These are phyloP conservation scores for Blumeria graminis DNA, from an alignment of 2,329 filamentous ascomycete genomes.

Conservation along the genomic window DNA sequence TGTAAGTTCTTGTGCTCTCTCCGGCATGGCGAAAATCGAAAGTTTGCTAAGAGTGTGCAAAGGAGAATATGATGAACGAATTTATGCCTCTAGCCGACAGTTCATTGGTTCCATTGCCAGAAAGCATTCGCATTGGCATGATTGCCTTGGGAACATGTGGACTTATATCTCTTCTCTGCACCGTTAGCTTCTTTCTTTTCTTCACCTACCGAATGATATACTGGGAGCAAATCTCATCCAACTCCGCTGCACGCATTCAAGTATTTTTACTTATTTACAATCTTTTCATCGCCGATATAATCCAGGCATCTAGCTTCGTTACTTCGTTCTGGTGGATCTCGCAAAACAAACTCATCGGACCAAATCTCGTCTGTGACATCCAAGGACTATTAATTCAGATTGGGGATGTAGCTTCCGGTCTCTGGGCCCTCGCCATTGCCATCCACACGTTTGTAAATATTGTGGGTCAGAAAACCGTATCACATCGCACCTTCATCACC, in stretches of 20 bases:
- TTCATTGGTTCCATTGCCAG: conserved; percentile 78
- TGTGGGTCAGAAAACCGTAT: conserved; percentile 20
- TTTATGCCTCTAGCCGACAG: conserved; percentile 1
- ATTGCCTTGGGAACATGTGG: conserved; percentile 33
- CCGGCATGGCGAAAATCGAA: too few relatives aligned
- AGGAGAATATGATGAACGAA: background rate
- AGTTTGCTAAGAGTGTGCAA: too few relatives aligned
- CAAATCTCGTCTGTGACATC: conserved; percentile 23
- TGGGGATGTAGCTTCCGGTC: conserved; percentile 25
- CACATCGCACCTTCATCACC: conserved; percentile 18
- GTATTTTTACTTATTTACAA: conserved; percentile 31
- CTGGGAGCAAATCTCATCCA: conserved; percentile 16
- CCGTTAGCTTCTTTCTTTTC: conserved; percentile 19
- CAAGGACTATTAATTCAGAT: conserved; percentile 31
- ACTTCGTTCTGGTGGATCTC: conserved; percentile 25
- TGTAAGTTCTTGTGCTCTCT: too few relatives aligned
- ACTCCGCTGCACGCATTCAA: conserved; percentile 20
- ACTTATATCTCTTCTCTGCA: conserved; percentile 22
- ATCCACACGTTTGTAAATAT: conserved; percentile 29
- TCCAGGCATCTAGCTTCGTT: conserved; percentile 15
- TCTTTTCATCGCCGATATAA: conserved; percentile 18
- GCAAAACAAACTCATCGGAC: conserved; percentile 21
- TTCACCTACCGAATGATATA: conserved; percentile 23
- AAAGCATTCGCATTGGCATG: conserved; percentile 69
- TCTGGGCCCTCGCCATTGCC: conserved; percentile 29